Evolutionary conservation across 495 filamentous ascomycete species (phyloP).

Genomic region (Achaetomiella virescens): DNA sequence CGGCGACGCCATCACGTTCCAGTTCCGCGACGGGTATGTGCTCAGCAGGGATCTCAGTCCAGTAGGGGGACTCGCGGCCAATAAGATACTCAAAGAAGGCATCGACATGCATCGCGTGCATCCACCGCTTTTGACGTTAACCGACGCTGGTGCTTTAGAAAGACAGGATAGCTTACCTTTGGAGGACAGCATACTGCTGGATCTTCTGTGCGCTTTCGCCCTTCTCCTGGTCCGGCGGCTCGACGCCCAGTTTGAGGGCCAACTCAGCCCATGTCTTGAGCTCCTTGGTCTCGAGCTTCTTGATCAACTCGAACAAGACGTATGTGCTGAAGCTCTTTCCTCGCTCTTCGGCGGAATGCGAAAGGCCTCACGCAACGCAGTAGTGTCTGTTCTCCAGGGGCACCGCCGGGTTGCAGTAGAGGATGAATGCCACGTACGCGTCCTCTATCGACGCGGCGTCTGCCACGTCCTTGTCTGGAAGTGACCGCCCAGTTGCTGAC

Average conservation of each 20-base stretch:
- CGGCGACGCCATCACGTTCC: constrained; percentile 75
- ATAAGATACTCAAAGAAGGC: constrained; percentile 92
- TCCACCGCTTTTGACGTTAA: constrained; percentile 64
- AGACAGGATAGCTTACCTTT: constrained; percentile 54
- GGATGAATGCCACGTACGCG: constrained; percentile 79
- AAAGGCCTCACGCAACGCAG: constrained; percentile 73
- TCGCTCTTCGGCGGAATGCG: constrained; percentile 78
- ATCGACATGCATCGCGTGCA: constrained; percentile 97
- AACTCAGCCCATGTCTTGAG: constrained; percentile 96
- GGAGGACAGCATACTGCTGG: constrained; percentile 89
- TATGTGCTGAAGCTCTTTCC: constrained; percentile 87
- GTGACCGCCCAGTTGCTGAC: constrained; percentile 23
- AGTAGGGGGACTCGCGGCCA: constrained; percentile 75
- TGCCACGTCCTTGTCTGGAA: constrained; percentile 62
- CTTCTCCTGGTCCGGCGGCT: constrained; percentile 75
- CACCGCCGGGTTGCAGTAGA: constrained; percentile 84
- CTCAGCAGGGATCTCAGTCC: constrained; percentile 69
- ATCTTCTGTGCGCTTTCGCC: constrained; percentile 95
- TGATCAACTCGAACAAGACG: constrained; percentile 74
- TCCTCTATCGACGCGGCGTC: constrained; percentile 73
- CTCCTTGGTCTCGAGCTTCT: constrained; percentile 75
- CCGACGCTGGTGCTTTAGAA: background rate
- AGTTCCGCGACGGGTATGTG: constrained; percentile 53
- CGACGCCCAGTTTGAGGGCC: constrained; percentile 83
- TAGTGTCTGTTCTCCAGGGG: constrained; percentile 64